These are phyloP conservation scores for Psilocybe cyanescens DNA, from an alignment of 768 basidiomycete genomes.

Conservation along the genomic window DNA sequence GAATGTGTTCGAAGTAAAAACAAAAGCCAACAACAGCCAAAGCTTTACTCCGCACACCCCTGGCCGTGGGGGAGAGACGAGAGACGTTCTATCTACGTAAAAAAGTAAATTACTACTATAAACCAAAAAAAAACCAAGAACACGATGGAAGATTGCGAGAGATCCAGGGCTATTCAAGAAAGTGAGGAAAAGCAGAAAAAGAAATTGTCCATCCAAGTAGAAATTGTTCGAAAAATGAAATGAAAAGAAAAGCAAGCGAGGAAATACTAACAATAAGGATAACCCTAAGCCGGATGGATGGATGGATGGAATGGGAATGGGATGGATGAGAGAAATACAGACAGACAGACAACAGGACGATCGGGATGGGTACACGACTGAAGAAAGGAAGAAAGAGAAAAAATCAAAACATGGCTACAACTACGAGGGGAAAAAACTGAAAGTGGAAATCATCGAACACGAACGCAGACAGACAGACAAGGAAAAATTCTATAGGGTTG, in stretches of 20 bases:
- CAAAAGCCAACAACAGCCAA: too few relatives aligned
- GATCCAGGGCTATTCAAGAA: neutral
- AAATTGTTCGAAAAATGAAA: neutral
- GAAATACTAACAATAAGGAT: slow-evolving; percentile 17
- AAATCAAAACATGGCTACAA: slow-evolving; percentile 8
- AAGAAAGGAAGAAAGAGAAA: slow-evolving; percentile 6
- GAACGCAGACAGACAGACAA: neutral
- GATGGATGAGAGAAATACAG: slow-evolving; percentile 4
- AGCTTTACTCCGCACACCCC: too few relatives aligned
- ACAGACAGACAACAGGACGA: slow-evolving; percentile 11
- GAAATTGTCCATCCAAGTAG: neutral
- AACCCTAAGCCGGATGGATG: slow-evolving; percentile 13
- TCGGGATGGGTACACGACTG: neutral
- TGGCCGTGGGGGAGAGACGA: neutral
- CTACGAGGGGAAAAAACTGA: slow-evolving; percentile 1
- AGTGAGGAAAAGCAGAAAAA: neutral
- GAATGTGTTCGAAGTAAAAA: neutral
- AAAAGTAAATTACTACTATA: too few relatives aligned
- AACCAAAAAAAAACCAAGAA: too few relatives aligned
- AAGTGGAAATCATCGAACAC: neutral
- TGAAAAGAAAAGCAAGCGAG: neutral
- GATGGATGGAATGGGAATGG: slow-evolving; percentile 8
- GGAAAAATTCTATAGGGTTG: neutral
- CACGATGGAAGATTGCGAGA: too few relatives aligned
- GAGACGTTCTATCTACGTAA: too few relatives aligned